Evolutionary conservation across 768 basidiomycete species (phyloP), one percentile per base, ranked within the genome.

Genomic region (Wakefieldia striispora): DNA sequence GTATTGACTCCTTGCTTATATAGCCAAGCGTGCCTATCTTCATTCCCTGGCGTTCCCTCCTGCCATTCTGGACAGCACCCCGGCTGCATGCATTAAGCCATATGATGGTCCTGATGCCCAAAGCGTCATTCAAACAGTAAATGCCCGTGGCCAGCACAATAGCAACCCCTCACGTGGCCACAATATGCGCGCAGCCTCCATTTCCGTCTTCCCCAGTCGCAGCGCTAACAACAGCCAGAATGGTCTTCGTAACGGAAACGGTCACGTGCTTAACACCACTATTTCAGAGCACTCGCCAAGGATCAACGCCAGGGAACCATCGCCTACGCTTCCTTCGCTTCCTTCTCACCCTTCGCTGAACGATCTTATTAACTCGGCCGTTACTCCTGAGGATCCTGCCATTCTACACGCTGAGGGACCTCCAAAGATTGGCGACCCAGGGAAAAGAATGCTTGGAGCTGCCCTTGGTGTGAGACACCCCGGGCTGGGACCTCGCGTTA

Each of bases 81-180:
- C 70, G 40, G 63, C 76, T 17, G 84, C 85, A 17, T 73, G 74
- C 47, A 90, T 99, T 70, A 80, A 80, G 59, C 94, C 97, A 2
- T 99, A 98, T 72, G 95, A 95, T 67, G 93, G 92, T 2, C 80
- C 92, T 37, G 95, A 99, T 69, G 95, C 94, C 7, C 90, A 94
- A 62, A 69, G 62, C 48, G 84, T 92, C 66, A 93, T 93, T 55
- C 86, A 88, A 59, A 86, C 75, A 38, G 90, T 92, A 54, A 92
- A 92, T 67, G 65, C 88, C 41, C 83, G 90, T 56, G 78, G 80
- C 11, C 80, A 79, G 20, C 80, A 81, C 67, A 72, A 72, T 57
- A 79, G 69, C 62, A 80, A 78, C 63, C 75, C 80, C 17, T 82
- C 84, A 19, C 84, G 88, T 58, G 81, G 84, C 6, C 86, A 91